Percentiles rank a stretch among this genome's conserved stretches.
Evolutionary conservation across 1,139 yeast species (phyloP).

Genomic region (Yamadazyma friedrichii): DNA sequence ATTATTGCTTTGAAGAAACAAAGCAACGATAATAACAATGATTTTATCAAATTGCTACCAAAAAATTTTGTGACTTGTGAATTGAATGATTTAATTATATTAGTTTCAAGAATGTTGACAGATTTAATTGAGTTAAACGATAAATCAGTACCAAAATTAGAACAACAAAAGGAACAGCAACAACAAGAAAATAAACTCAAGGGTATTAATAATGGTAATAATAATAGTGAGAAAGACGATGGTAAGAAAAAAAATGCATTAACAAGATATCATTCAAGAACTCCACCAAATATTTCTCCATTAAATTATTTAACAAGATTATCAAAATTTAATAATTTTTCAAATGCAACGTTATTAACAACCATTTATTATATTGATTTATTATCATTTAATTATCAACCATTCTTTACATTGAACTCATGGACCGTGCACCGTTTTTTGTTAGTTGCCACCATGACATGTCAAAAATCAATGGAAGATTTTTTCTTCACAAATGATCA

Average conservation of each 20-base stretch:
- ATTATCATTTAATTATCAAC: slow-evolving; percentile 69
- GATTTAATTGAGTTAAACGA: slow-evolving; percentile 73
- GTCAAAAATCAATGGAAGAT: slow-evolving; percentile 91
- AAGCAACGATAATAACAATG: background rate
- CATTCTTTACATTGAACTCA: slow-evolving; percentile 80
- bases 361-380: slow-evolving; percentile 88
- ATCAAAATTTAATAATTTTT: slow-evolving; percentile 80
- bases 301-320: slow-evolving; percentile 74
- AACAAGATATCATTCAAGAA: slow-evolving; percentile 89
- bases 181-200: too few species aligned
- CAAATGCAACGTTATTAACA: slow-evolving; percentile 75
- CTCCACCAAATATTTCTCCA: slow-evolving; percentile 86
- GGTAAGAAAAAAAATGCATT: slow-evolving; percentile 32
- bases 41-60: slow-evolving; percentile 30
- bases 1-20: background rate
- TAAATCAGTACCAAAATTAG: slow-evolving; percentile 37
- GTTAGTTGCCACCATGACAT: slow-evolving; percentile 87
- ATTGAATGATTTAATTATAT: slow-evolving; percentile 62
- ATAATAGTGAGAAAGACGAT: slow-evolving; percentile 12
- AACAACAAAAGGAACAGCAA: background rate
- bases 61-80: slow-evolving; percentile 63
- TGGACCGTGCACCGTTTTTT: slow-evolving; percentile 91
- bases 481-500: slow-evolving; percentile 91
- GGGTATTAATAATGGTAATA: background rate
- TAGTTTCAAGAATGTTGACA: slow-evolving; percentile 78